Evolutionary conservation across 1,284 basidiomycete genomes (phyloP), one percentile per base, ranked within the genome.

Genomic region (Phellinidium pouzarii): DNA sequence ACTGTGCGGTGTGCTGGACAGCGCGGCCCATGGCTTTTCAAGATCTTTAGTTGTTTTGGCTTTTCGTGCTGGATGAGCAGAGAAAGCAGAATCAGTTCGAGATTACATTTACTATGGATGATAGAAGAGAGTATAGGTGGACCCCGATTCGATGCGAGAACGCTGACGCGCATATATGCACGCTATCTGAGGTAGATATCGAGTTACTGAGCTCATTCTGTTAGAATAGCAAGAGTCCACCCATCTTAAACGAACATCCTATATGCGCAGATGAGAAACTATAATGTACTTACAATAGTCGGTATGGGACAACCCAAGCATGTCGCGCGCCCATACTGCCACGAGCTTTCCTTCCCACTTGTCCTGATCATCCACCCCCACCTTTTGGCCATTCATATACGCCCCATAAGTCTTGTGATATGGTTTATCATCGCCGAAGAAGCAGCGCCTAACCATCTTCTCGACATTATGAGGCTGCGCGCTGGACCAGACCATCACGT

Each of bases 401-500:
- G 50, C 41, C 31, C 27, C 43, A 26, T 22, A 49, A 17, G 22
- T 17, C 29, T 25, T 38, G 20, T 22, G 37, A 26, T 29, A 19
- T 19, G n/a, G 11, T 14, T 34, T 14, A 8, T 14, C 7, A 14
- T 34, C 2, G 36, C 44, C 51, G 25, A 49, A 56, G 45, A 85
- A 88, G 54, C 73, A 75, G 48, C 69, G 72, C 26, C 73, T 63
- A 0, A 86, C 82, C 86, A 89, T 88, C 59, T 81, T 79, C 0
- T 72, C 66, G 3, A 94, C 91, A 60, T 82, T 91, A 52, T 83
- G 78, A 0, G 87, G 84, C 63, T 90, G 84, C 1, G 91, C 91
- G 0, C 84, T 88, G 58, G 85, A 89, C 91, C 91, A 94, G 0
- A 94, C 79, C 80, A 93, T 87, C 4, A 84, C 80, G 56, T 91